Base-by-base conservation (phyloP, 495 filamentous ascomycete species). In the Penicillium crystallinum region DNA sequence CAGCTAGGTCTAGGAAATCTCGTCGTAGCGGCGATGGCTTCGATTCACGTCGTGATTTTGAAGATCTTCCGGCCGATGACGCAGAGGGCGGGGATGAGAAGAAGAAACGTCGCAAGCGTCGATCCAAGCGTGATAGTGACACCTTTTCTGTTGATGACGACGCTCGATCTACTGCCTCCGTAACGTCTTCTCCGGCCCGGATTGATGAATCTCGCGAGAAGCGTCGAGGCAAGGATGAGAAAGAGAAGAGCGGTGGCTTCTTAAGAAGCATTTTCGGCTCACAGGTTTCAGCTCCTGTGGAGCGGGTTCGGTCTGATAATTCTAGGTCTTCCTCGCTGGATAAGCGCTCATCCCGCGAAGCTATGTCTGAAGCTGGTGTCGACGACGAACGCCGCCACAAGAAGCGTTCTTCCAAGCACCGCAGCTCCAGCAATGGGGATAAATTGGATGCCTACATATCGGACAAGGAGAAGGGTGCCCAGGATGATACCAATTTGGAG, bases 381-480 rank as follows among this genome's bases (percentile, higher is more conserved):
- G 71, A 72, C 15, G 73, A 76, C 44, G 63, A 66, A 48, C 64
- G 53, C 64, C 76, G 65, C 60, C 65, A 68, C 34, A 78, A 80
- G 66, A 72, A 74, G 52, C 67, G 54, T 22, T 68, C 65, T 30
- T 70, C 71, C 5, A 63, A 61, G 31, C 61, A 61, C 34, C 59
- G 64, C 41, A 74, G 67, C 54, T 71, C 69, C 42, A 70, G 63
- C 33, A 61, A 66, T 52, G 67, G 56, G 7, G 63, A 61, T 6
- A 58, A 58, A 12, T 29, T 65, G 29, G 57, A 63, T 29, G 65
- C 65, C 36, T 53, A 59, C 12, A 54, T 39, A 25, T 59, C 59
- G 18, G 58, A 63, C 46, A 64, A 63, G 35, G 64, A 64, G 42
- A 46, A 34, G 25, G 39, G 35, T 23, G 46, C 47, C 29, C 56